These are phyloP conservation scores for Populus tomentosa DNA, from an alignment of 441 rosid species.

Conservation along the genomic window DNA sequence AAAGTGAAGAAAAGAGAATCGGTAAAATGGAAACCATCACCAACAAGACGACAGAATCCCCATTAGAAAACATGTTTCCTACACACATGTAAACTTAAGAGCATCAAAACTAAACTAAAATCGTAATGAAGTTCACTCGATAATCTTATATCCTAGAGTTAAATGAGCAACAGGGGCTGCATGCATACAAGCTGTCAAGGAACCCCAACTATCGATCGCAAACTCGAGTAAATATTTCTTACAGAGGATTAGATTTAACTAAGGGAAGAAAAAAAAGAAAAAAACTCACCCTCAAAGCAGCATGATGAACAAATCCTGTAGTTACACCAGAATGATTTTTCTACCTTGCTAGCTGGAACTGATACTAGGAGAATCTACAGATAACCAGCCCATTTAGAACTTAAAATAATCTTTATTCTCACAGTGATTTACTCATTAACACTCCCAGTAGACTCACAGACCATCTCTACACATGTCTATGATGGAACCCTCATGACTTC, in stretches of 20 bases:
- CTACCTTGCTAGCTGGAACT: not conserved
- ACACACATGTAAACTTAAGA: not conserved
- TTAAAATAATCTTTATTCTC: slow-evolving; percentile 1
- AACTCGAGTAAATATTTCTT: not conserved
- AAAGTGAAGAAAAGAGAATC: not conserved
- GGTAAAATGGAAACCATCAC: not conserved
- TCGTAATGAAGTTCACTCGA: not conserved
- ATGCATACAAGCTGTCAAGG: not conserved
- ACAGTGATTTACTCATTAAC: slow-evolving; percentile 15
- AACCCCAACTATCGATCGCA: not conserved
- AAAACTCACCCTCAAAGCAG: not conserved
- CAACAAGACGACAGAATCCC: not conserved
- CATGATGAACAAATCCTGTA: not conserved
- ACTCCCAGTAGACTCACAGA: slow-evolving; percentile 14
- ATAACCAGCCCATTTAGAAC: not conserved
- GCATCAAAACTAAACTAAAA: not conserved
- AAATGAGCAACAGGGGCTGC: not conserved
- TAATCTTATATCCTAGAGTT: not conserved
- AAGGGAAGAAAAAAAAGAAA: not conserved
- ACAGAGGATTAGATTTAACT: not conserved
- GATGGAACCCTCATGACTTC: slow-evolving; percentile 33
- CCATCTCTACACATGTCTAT: slow-evolving; percentile 25
- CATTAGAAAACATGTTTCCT: not conserved
- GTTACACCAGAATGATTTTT: not conserved
- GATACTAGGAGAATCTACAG: not conserved